A percentile compares a stretch with the other conserved stretches of the same genome.
phyloP scores from a whole-genome alignment of 1,284 basidiomycete species.

The Peniophora sp. region DNA sequence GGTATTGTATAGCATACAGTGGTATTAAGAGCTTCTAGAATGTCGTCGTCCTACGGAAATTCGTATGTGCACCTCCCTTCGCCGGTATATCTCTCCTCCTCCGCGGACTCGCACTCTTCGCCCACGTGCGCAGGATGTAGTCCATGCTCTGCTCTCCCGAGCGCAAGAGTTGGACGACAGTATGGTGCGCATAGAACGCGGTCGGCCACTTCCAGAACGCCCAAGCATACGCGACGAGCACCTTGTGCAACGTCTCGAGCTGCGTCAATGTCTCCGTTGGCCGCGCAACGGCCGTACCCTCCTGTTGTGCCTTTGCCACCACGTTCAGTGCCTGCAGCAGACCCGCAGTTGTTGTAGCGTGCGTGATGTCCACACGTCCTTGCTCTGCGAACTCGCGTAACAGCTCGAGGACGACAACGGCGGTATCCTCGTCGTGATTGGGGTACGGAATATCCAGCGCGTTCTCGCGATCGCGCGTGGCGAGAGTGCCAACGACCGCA shows the following conservation, averaged over 20 bases:
- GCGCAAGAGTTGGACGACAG: too few species aligned
- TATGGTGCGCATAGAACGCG: slow-evolving; percentile 54
- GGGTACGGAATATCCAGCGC: slow-evolving; percentile 17
- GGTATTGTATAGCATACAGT: too few species aligned
- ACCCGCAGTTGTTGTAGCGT: slow-evolving; percentile 12
- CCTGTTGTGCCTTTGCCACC: slow-evolving; percentile 12
- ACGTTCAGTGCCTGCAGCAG: slow-evolving; percentile 14
- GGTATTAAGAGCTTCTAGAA: too few species aligned
- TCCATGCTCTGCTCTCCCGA: too few species aligned
- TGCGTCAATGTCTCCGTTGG: slow-evolving; percentile 25
- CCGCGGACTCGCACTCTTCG: too few species aligned
- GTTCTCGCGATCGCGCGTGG: slow-evolving; percentile 17
- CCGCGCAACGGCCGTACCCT: slow-evolving; percentile 1
- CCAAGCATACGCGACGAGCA: slow-evolving; percentile 86
- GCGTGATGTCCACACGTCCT: slow-evolving; percentile 13
- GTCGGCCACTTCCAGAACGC: slow-evolving; percentile 72
- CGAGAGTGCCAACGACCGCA: slow-evolving; percentile 14
- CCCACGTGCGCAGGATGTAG: too few species aligned
- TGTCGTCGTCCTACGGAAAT: too few species aligned
- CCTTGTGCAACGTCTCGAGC: slow-evolving; percentile 79
- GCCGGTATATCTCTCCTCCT: too few species aligned
- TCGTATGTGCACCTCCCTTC: too few species aligned
- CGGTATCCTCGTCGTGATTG: slow-evolving; percentile 17
- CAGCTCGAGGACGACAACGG: slow-evolving; percentile 15
- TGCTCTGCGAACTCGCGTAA: slow-evolving; percentile 16